Conservation (phyloP, 345 rosid genomes). For the Populus deltoides region DNA sequence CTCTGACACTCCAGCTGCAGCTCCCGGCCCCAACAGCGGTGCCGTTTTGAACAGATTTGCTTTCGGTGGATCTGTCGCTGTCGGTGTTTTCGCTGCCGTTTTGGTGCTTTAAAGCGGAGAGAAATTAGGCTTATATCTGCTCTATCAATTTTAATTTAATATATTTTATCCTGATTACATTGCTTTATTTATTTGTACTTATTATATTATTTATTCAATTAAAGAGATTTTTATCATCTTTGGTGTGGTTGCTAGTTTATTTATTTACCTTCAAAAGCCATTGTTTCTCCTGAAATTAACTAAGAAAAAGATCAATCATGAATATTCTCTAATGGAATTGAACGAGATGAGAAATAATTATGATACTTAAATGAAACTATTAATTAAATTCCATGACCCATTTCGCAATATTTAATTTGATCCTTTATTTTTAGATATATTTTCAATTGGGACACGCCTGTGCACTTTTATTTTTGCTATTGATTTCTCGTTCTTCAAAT, state of each 20-base stretch:
- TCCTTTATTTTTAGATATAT: too few relatives aligned
- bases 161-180: background rate
- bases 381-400: too few relatives aligned
- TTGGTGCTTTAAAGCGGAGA: slow-evolving; percentile 22
- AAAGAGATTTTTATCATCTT: background rate
- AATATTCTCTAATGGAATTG: too few relatives aligned
- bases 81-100: slow-evolving; percentile 33
- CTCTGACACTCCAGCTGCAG: slow-evolving; percentile 25
- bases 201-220: background rate
- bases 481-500: too few relatives aligned
- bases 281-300: background rate
- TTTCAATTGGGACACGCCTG: too few relatives aligned
- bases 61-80: slow-evolving; percentile 25
- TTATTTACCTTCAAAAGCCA: background rate
- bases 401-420: too few relatives aligned
- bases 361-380: too few relatives aligned
- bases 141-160: background rate
- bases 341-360: too few relatives aligned
- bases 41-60: slow-evolving; percentile 30
- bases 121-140: background rate
- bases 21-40: slow-evolving; percentile 34
- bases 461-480: too few relatives aligned
- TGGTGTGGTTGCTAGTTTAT: background rate
- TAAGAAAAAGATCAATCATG: too few relatives aligned
- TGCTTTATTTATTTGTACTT: background rate